Evolutionary conservation across 371 early-diverging fungal species (phyloP).

Genomic region (Mucor plumbeus): DNA sequence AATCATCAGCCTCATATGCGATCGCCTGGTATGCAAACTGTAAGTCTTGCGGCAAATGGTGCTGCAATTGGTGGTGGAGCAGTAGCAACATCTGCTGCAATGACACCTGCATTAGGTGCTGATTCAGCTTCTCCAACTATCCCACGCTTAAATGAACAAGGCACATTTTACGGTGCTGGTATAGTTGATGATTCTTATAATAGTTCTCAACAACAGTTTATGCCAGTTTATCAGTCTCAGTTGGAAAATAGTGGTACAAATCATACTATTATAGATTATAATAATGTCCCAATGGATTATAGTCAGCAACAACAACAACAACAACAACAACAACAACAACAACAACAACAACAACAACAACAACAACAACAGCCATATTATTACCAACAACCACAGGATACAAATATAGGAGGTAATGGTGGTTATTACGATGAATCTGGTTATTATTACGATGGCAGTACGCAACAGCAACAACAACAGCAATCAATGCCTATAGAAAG

Average conservation of each 20-base stretch:
- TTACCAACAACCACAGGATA: conserved; percentile 9
- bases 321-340: conserved; percentile 21
- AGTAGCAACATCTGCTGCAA: conserved; percentile 8
- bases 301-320: conserved; percentile 22
- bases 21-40: conserved; percentile 9
- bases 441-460: conserved; percentile 24
- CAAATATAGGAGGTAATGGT: neutral
- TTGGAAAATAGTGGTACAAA: neutral
- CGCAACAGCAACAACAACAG: neutral
- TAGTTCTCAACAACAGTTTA: conserved; percentile 23
- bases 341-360: conserved; percentile 27
- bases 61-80: conserved; percentile 4
- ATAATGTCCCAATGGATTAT: conserved; percentile 5
- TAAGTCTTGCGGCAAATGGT: neutral
- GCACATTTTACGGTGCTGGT: conserved; percentile 36
- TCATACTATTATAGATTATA: conserved; percentile 4
- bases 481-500: neutral
- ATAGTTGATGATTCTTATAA: conserved; percentile 21
- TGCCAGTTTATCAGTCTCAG: conserved; percentile 18
- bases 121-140: conserved; percentile 42
- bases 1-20: conserved; percentile 39
- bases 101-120: conserved; percentile 18
- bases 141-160: conserved; percentile 48
- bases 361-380: conserved; percentile 26
- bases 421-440: conserved; percentile 25